These are phyloP conservation scores for Moringa oleifera DNA, from an alignment of 345 rosid genomes.

Conservation along the genomic window DNA sequence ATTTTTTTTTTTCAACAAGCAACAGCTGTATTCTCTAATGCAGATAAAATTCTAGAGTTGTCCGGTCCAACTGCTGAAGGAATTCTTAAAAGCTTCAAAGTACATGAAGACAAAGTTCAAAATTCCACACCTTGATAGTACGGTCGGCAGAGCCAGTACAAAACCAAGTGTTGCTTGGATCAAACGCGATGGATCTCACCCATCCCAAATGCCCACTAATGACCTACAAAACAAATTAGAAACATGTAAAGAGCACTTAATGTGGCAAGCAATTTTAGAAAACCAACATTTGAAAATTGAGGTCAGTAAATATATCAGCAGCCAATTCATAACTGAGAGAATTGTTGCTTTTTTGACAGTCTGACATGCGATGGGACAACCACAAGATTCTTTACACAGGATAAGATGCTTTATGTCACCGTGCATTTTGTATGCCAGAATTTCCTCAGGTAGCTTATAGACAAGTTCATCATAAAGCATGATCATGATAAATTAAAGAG, in stretches of 20 bases:
- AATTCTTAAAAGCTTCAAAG: too few relatives aligned
- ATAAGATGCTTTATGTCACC: not conserved
- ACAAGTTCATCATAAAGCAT: not conserved
- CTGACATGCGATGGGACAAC: not conserved
- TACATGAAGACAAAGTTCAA: not conserved
- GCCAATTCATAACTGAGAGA: not conserved
- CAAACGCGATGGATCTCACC: conserved; percentile 96
- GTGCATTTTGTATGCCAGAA: not conserved
- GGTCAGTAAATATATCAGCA: not conserved
- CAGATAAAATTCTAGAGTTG: not conserved
- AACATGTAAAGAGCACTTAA: conserved; percentile 9
- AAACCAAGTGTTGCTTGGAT: conserved; percentile 97
- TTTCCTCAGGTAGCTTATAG: not conserved
- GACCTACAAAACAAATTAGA: conserved; percentile 40
- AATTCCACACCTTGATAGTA: conserved; percentile 71
- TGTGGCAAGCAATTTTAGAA: conserved; percentile 3
- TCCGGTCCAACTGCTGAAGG: not conserved
- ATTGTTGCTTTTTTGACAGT: not conserved
- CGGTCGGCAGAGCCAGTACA: conserved; percentile 99
- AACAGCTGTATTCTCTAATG: not conserved
- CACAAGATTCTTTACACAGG: not conserved
- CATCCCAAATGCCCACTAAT: conserved; percentile 98
- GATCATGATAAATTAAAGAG: not conserved
- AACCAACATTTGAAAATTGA: not conserved
- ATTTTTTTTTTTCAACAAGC: too few relatives aligned